Evolutionary conservation across 2,329 filamentous ascomycete genomes (phyloP), one percentile per base, ranked within the genome.

Genomic region (Parascedosporium putredinis): DNA sequence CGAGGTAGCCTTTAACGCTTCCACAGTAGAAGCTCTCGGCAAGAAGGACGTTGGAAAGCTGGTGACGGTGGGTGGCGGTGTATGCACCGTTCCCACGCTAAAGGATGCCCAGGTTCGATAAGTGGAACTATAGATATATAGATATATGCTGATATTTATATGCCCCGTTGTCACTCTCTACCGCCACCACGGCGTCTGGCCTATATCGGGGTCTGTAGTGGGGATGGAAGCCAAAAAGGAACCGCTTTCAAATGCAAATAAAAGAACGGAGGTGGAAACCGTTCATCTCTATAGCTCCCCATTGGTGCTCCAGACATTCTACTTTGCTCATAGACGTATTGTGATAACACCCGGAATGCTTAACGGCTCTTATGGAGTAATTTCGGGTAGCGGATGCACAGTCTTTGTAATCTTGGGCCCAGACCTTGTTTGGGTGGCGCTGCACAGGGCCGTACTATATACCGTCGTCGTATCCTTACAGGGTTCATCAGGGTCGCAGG

Each of bases 1-100:
- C 47, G 86, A 90, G 68, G 91, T 95, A 31, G 89, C 78, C 0
- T 98, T 97, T 63, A 86, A 97, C 60, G 86, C 86, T 3, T 76
- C 70, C 42, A 81, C 74, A 43, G 87, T 95, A 31, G 84, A 87
- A 67, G 81, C 84, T 67, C 72, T 91, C 52, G 82, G 84, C 60
- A 84, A 84, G 65, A 78, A 83, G 54, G 86, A 77, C 20, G 56
- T 78, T 42, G 76, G 77, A 54, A 80, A 79, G 69, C 71, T 97
- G 56, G 81, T 88, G 55, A 91, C 89, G 3, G 81, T 83, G 64
- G 79, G 73, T 52, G 87, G 88, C 46, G 88, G 87, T 42, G 68
- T 86, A 44, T 97, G 93, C 72, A 91, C 78, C 42, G 90, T 97
- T 54, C 80, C 84, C 67, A 86, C 75, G 52, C 73, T 98, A 62